A percentile compares a stretch with the other conserved stretches of the same genome.
Evolutionary conservation across 2,329 filamentous ascomycete species (phyloP).

Genomic region (Epichloe festucae): DNA sequence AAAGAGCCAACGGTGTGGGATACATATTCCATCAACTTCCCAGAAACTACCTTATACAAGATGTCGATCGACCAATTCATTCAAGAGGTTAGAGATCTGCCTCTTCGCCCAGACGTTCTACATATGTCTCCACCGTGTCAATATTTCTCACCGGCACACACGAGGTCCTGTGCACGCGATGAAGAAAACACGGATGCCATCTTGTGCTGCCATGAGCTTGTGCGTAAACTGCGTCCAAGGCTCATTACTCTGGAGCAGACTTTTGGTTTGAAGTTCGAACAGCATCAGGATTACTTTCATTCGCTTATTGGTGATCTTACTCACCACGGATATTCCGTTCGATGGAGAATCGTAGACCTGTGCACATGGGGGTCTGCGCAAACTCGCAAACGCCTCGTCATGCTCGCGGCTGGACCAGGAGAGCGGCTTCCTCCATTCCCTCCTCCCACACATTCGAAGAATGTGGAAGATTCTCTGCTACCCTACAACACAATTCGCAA

Average conservation of each 20-base stretch:
- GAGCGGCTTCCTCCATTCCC: constrained; percentile 58
- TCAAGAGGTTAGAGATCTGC: constrained; percentile 11
- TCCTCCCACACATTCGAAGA: constrained; percentile 39
- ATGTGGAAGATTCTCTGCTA: constrained; percentile 21
- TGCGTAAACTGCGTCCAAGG: constrained; percentile 48
- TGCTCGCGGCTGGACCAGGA: constrained; percentile 52
- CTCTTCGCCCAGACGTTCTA: constrained; percentile 46
- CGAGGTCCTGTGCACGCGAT: constrained; percentile 52
- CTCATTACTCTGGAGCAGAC: constrained; percentile 72
- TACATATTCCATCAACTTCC: constrained; percentile 49
- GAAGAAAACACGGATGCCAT: constrained; percentile 53
- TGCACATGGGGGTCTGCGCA: constrained; percentile 39
- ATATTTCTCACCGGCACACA: constrained; percentile 61
- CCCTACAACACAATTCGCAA: constrained; percentile 32
- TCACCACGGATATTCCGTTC: constrained; percentile 51
- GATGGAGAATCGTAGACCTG: constrained; percentile 50
- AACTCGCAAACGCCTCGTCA: constrained; percentile 36
- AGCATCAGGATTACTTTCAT: constrained; percentile 43
- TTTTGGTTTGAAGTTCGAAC: constrained; percentile 45
- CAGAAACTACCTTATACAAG: constrained; percentile 32
- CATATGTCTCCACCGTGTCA: constrained; percentile 73
- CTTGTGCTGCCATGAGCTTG: constrained; percentile 38
- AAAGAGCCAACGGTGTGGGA: constrained; percentile 39
- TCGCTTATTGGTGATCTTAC: constrained; percentile 52
- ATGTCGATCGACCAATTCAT: constrained; percentile 38